Evolutionary conservation across 139 green algal species (phyloP), one percentile per base, ranked within the genome.

Genomic region (Dunaliella sp.): DNA sequence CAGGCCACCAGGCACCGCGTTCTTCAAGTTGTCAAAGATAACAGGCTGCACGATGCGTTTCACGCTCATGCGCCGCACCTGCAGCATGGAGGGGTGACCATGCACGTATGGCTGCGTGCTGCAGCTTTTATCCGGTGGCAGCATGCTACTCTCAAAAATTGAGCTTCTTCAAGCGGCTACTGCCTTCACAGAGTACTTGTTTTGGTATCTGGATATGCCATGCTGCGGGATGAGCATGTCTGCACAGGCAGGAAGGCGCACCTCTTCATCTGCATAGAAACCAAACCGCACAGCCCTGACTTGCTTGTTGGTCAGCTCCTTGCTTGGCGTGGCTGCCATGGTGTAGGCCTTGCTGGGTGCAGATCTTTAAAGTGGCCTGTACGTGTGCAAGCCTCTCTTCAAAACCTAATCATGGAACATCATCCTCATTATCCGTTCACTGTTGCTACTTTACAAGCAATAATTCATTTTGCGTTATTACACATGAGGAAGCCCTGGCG

Each of bases 181-280:
- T 36, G 31, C 33, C 21, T 16, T 32, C 72, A 38, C 30, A 73
- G 31, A 73, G 33, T 32, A 32, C 28, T 74, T 32, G 0, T 33
- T 36, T 32, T n/a, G 72, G 22, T 76, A 76, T 25, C 25, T 25
- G 22, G 22, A 22, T 76, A 76, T 22, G 59, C 59, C 59, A 76
- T 25, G 22, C 59, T 76, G 59, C 22, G 22, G 59, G n/a, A n/a
- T n/a, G n/a, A n/a, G n/a, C n/a, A n/a, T n/a, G n/a, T n/a, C n/a
- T n/a, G n/a, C n/a, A n/a, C n/a, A n/a, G n/a, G n/a, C n/a, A n/a
- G n/a, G n/a, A n/a, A n/a, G n/a, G 36, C 88, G 33, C 83, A 98
- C 97, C 94, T 99, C 96, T 0, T 98, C 94, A 37, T 97, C 93
- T 3, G 89, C 94, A 88, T 97, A 98, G 84, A 99, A 97, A 26